A percentile compares a stretch with the other conserved stretches of the same genome.
Conservation (phyloP, 2,329 filamentous ascomycete species). For the Nemania diffusa region DNA sequence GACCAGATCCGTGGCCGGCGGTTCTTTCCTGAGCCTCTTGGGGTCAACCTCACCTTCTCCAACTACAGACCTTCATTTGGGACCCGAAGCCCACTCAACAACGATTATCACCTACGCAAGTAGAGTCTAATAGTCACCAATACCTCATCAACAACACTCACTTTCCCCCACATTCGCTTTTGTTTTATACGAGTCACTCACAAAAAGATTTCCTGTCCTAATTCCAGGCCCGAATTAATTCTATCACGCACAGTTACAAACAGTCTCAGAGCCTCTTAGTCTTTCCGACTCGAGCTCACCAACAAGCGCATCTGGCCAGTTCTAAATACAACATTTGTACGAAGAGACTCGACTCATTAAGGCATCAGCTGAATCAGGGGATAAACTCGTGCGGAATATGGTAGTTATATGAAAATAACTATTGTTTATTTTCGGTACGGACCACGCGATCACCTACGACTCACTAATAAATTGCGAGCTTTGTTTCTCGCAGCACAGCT, state of each 20-base stretch:
- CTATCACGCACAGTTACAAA: slow-evolving; percentile 40
- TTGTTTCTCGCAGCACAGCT: slow-evolving; percentile 16
- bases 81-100: slow-evolving; percentile 33
- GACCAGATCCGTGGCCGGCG: slow-evolving; percentile 18
- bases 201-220: slow-evolving; percentile 36
- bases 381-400: slow-evolving; percentile 43
- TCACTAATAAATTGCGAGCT: slow-evolving; percentile 17
- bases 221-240: slow-evolving; percentile 45
- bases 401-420: slow-evolving; percentile 42
- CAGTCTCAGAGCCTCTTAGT: slow-evolving; percentile 33
- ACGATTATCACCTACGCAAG: background rate
- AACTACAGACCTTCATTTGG: slow-evolving; percentile 49
- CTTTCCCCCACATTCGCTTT: slow-evolving; percentile 39
- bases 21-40: slow-evolving; percentile 33
- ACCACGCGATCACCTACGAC: slow-evolving; percentile 25
- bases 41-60: slow-evolving; percentile 43
- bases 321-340: background rate
- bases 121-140: slow-evolving; percentile 25
- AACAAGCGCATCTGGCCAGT: slow-evolving; percentile 14
- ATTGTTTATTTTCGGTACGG: slow-evolving; percentile 34
- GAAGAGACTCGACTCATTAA: slow-evolving; percentile 23
- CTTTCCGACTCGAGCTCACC: slow-evolving; percentile 35
- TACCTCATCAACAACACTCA: slow-evolving; percentile 36
- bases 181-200: slow-evolving; percentile 21
- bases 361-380: slow-evolving; percentile 44